Percentiles rank a stretch among this genome's conserved stretches.
Conservation (phyloP, 2,329 filamentous ascomycete species). For the Penicillium sp. region DNA sequence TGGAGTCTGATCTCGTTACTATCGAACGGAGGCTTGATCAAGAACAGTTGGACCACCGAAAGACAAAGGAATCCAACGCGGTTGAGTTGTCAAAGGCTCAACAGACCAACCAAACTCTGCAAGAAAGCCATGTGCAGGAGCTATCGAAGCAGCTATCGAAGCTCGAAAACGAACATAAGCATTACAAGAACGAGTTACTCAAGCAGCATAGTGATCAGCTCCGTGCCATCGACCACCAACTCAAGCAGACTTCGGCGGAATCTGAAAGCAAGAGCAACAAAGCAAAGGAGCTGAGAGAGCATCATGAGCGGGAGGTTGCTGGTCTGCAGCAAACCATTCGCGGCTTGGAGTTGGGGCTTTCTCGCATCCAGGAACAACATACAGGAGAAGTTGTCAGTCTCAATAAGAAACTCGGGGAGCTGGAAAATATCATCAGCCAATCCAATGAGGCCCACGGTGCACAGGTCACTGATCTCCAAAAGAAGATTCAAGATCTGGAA, state of each 20-base stretch:
- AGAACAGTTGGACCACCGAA: slow-evolving; percentile 69
- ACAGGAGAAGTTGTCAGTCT: slow-evolving; percentile 60
- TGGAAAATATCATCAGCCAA: slow-evolving; percentile 52
- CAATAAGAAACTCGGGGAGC: slow-evolving; percentile 54
- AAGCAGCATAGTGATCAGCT: slow-evolving; percentile 47
- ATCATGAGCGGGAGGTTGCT: slow-evolving; percentile 60
- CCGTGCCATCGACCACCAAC: slow-evolving; percentile 48
- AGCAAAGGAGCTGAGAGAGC: slow-evolving; percentile 34
- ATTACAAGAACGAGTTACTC: slow-evolving; percentile 41
- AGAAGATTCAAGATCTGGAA: slow-evolving; percentile 60
- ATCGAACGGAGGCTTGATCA: slow-evolving; percentile 61
- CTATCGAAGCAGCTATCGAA: slow-evolving; percentile 44
- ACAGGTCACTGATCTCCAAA: slow-evolving; percentile 59
- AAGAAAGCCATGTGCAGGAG: slow-evolving; percentile 67
- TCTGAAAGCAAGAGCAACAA: slow-evolving; percentile 36
- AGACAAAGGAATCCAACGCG: slow-evolving; percentile 57
- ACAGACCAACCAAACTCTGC: slow-evolving; percentile 67
- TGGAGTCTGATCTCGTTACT: slow-evolving; percentile 55
- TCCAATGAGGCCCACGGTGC: slow-evolving; percentile 60
- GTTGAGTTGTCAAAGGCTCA: slow-evolving; percentile 59
- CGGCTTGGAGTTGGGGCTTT: slow-evolving; percentile 52
- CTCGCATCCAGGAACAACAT: slow-evolving; percentile 49
- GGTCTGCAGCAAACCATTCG: slow-evolving; percentile 61
- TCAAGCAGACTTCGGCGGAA: slow-evolving; percentile 44
- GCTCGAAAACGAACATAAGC: slow-evolving; percentile 49